phyloP scores from a whole-genome alignment of 2,329 filamentous ascomycete species.

The Fusarium buxicola region DNA sequence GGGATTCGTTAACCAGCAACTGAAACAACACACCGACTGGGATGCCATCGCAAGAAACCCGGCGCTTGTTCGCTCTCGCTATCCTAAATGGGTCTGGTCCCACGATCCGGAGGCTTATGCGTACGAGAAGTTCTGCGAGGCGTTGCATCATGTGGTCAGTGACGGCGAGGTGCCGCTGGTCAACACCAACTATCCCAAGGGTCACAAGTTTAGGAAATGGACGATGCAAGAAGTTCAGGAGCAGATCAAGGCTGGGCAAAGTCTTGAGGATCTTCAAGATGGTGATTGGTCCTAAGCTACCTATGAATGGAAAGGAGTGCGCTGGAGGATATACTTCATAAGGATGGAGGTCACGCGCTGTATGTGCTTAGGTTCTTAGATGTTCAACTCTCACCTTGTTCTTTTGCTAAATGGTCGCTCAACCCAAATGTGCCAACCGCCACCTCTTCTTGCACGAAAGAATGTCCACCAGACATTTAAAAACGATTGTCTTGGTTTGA shows the following conservation, averaged over 20 bases:
- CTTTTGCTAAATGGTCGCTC: no score
- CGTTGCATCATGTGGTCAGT: constrained; percentile 24
- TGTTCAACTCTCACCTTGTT: no score
- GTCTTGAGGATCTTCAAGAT: constrained; percentile 33
- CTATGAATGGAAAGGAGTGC: no score
- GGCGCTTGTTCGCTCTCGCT: constrained; percentile 21
- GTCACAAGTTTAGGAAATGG: constrained; percentile 32
- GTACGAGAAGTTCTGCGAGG: constrained; percentile 35
- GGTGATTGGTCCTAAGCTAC: constrained; percentile 22
- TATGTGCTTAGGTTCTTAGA: no score
- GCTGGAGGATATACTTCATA: no score
- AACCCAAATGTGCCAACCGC: no score
- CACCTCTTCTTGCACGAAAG: no score
- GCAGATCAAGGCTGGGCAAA: constrained; percentile 28
- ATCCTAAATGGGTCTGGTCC: constrained; percentile 32
- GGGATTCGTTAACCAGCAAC: constrained; percentile 31
- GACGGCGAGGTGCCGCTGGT: constrained; percentile 22
- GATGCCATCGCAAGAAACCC: constrained; percentile 32
- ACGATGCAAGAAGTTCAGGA: constrained; percentile 34
- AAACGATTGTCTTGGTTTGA: no score
- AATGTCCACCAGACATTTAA: no score
- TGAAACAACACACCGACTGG: constrained; percentile 34
- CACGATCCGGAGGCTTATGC: constrained; percentile 32
- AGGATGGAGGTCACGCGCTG: no score
- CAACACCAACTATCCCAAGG: constrained; percentile 29